Conservation (phyloP, 2,329 filamentous ascomycete genomes). For the Colletotrichum cuscutae region DNA sequence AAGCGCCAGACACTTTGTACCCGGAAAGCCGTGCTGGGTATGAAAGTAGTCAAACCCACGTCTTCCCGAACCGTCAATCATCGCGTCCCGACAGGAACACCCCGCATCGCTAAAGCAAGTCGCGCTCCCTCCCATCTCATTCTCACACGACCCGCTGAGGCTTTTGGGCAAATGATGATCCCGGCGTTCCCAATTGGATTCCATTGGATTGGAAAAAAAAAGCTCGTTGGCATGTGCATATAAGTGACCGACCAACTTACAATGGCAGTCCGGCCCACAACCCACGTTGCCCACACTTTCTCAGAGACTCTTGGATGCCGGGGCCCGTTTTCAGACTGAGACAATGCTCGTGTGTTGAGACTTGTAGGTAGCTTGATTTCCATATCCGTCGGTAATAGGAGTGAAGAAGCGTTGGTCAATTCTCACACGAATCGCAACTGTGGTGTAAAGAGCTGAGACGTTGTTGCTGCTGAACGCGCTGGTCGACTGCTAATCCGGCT, state of each 20-base stretch:
- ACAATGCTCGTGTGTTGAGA: slow-evolving; percentile 23
- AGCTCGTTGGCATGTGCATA: background rate
- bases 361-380: background rate
- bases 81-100: slow-evolving; percentile 15
- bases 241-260: no score
- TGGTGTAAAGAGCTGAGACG: background rate
- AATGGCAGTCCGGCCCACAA: slow-evolving; percentile 3
- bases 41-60: background rate
- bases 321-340: slow-evolving; percentile 32
- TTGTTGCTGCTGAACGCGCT: background rate
- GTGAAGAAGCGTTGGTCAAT: background rate
- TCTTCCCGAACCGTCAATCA: slow-evolving; percentile 17
- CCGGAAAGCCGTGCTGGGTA: background rate
- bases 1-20: background rate
- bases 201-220: background rate
- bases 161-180: slow-evolving; percentile 14
- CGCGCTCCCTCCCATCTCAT: slow-evolving; percentile 14
- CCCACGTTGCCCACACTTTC: background rate
- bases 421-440: background rate
- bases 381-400: background rate
- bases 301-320: background rate
- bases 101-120: slow-evolving; percentile 33
- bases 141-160: slow-evolving; percentile 30
- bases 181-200: slow-evolving; percentile 28
- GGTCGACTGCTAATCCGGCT: background rate